phyloP scores from a whole-genome alignment of 306 rosid genomes.

The Cicer yamashitae region DNA sequence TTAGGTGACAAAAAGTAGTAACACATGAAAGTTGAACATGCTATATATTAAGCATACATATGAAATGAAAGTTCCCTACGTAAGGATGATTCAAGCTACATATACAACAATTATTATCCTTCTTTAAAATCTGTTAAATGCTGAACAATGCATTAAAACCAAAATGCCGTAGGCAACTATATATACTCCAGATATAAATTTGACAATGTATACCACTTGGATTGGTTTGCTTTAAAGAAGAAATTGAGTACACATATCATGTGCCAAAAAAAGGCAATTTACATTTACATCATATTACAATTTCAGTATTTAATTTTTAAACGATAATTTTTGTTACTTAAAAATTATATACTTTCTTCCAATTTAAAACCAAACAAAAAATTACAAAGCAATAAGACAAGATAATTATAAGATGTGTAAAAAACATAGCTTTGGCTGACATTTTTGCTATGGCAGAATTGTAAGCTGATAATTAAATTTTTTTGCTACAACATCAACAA shows the following conservation, averaged over 20 bases:
- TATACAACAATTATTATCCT: not conserved
- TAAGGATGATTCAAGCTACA: conserved; percentile 1
- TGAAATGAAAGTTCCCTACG: not conserved
- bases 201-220: conserved; percentile 6
- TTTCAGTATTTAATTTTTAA: not conserved
- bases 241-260: conserved; percentile 16
- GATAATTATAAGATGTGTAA: conserved; percentile 32
- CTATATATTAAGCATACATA: not conserved
- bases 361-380: conserved; percentile 14
- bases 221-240: conserved; percentile 1
- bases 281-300: conserved; percentile 1
- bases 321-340: not conserved
- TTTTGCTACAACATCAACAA: conserved; percentile 36
- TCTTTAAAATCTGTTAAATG: not conserved
- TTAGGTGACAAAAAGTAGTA: too few relatives aligned
- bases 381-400: conserved; percentile 19
- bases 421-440: not conserved
- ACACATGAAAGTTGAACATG: not conserved
- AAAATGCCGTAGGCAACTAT: not conserved
- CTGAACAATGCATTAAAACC: not conserved
- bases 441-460: conserved; percentile 19
- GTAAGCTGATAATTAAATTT: conserved; percentile 9
- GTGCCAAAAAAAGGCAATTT: conserved; percentile 27
- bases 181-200: conserved; percentile 11
- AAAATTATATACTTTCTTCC: not conserved